These are phyloP conservation scores for Trametes coccinea DNA, from an alignment of 768 basidiomycete genomes.

Conservation along the genomic window DNA sequence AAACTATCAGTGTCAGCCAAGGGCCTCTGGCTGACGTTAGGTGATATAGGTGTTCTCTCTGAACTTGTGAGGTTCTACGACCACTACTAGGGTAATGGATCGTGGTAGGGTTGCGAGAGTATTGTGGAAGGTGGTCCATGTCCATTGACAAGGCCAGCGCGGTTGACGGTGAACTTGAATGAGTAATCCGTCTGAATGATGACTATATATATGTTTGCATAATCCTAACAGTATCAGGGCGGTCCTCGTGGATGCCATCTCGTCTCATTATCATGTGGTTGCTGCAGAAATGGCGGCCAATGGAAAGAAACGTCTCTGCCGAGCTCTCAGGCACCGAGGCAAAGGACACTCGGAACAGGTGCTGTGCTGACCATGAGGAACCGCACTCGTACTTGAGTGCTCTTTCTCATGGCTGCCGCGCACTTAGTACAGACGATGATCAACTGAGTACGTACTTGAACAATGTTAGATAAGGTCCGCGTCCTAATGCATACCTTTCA, in stretches of 20 bases:
- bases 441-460: too few relatives aligned
- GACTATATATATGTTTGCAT: background rate
- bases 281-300: background rate
- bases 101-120: too few relatives aligned
- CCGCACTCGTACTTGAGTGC: too few relatives aligned
- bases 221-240: background rate
- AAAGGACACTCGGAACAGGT: background rate
- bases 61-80: background rate
- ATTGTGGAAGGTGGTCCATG: too few relatives aligned
- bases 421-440: too few relatives aligned
- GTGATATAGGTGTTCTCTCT: constrained; percentile 8
- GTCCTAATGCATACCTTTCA: too few relatives aligned
- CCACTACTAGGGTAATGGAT: background rate
- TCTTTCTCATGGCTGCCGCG: too few relatives aligned
- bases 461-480: too few relatives aligned
- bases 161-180: too few relatives aligned
- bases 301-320: background rate
- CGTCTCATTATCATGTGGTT: background rate
- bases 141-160: too few relatives aligned
- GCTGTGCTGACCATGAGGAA: too few relatives aligned
- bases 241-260: background rate
- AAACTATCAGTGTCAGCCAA: constrained; percentile 16
- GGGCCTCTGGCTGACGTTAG: constrained; percentile 8
- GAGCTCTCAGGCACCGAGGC: background rate
- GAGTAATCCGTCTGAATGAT: too few relatives aligned